phyloP scores from a whole-genome alignment of 2,329 filamentous ascomycete genomes.

The Ramichloridium luteum region DNA sequence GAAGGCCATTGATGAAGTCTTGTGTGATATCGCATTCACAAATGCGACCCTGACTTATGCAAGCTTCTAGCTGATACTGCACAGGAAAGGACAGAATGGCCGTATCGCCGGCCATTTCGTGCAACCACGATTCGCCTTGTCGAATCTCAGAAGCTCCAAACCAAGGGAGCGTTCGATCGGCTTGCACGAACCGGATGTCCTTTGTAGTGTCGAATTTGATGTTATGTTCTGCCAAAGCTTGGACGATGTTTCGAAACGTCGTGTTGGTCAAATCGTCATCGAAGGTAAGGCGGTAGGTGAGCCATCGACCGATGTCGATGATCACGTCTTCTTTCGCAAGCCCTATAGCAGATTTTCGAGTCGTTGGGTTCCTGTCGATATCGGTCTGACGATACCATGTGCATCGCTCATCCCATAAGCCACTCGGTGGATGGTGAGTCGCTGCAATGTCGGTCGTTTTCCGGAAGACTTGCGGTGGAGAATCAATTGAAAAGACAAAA shows the following conservation, averaged over 20 bases:
- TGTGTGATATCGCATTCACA: slow-evolving; percentile 60
- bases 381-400: slow-evolving; percentile 54
- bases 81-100: slow-evolving; percentile 47
- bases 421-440: slow-evolving; percentile 31
- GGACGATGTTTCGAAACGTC: slow-evolving; percentile 24
- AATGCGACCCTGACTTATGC: slow-evolving; percentile 66
- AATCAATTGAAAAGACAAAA: slow-evolving; percentile 27
- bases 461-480: slow-evolving; percentile 20
- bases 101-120: slow-evolving; percentile 9
- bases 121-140: slow-evolving; percentile 9
- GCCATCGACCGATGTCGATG: slow-evolving; percentile 54
- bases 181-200: slow-evolving; percentile 31
- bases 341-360: slow-evolving; percentile 16
- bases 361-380: slow-evolving; percentile 34
- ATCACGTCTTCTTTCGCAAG: slow-evolving; percentile 39
- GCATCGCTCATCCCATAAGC: slow-evolving; percentile 43
- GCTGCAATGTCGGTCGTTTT: slow-evolving; percentile 12
- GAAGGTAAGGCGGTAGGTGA: slow-evolving; percentile 44
- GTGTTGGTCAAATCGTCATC: slow-evolving; percentile 7
- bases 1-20: slow-evolving; percentile 47
- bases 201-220: slow-evolving; percentile 39
- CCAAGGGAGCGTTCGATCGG: background rate
- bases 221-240: slow-evolving; percentile 60
- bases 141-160: background rate
- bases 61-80: slow-evolving; percentile 85